Base-by-base conservation (phyloP, 257 asterid species). In the Salvia miltiorrhiza region DNA sequence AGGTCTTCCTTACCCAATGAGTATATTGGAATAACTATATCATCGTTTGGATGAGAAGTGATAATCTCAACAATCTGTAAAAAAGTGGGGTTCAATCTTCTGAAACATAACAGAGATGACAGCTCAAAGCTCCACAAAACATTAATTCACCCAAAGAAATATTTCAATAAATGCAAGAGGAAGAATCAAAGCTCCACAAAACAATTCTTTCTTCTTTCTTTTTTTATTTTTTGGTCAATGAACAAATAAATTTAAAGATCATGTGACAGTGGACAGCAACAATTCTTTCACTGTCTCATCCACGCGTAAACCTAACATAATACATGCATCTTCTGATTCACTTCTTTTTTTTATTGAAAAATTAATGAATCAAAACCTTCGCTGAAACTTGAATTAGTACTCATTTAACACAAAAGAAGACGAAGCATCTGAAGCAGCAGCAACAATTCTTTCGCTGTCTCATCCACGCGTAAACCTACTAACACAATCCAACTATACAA, bases 1-100 rank as follows among this genome's bases (percentile, higher is more conserved):
- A 92, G 96, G 67, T 92, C 96, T 83, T 92, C 98, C 82, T 92
- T 89, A 24, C 98, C 98, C 79, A 92, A 54, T 39, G 98, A 80
- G 77, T 87, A 95, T 23, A 89, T 78, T 43, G 85, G 94, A 55
- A 92, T 89, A 68, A 92, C 56, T 39, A 92, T 65, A 12, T 92
- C 94, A 72, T 89, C 96, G 43, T 89, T 39, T 63, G 98, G 96
- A 78, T 92, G 89, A 83, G 92, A 68, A 30, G 63, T 67, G 69
- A 92, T 92, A 71, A 89, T 86, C 80, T 84, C 86, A 66, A 87
- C 84, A 72, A 92, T 80, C 97, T 92, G 88, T 37, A 62, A 65
- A 70, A 37, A 73, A 50, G 44, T 45, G 50, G 37, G 17, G 24
- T 35, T 61, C 68, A 60, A 75, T 56, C 69, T 72, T 73, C 63